A percentile compares a stretch with the other conserved stretches of the same genome.
phyloP scores from a whole-genome alignment of 2,329 filamentous ascomycete genomes.

The Fusarium mangiferae region DNA sequence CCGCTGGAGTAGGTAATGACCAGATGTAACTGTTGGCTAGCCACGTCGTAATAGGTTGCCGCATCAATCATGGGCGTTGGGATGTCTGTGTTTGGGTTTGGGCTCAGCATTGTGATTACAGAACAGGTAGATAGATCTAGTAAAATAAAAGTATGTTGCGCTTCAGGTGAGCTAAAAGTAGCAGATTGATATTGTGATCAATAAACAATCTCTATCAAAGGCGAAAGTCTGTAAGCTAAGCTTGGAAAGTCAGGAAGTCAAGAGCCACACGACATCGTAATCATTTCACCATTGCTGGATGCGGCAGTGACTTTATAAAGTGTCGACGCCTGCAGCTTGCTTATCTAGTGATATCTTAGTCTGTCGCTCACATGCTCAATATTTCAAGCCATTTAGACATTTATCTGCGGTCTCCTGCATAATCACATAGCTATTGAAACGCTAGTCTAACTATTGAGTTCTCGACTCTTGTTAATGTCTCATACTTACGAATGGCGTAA shows the following conservation, averaged over 20 bases:
- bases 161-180: too few relatives aligned
- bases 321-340: accelerated
- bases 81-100: neutral
- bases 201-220: too few relatives aligned
- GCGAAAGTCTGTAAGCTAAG: too few relatives aligned
- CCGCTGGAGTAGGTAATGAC: neutral
- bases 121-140: neutral
- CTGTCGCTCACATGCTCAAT: neutral
- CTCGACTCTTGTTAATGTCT: neutral
- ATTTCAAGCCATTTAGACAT: accelerated
- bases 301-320: neutral
- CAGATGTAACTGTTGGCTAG: neutral
- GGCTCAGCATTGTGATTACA: neutral
- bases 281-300: neutral
- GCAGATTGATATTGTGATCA: too few relatives aligned
- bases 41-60: neutral
- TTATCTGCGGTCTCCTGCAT: neutral
- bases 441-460: neutral
- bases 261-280: too few relatives aligned
- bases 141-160: neutral
- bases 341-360: accelerated
- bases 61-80: neutral
- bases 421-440: neutral
- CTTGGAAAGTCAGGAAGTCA: too few relatives aligned
- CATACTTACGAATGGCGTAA: neutral